Evolutionary conservation across 768 basidiomycete genomes (phyloP).

Genomic region (Cystobasidiopsis lactophilus): DNA sequence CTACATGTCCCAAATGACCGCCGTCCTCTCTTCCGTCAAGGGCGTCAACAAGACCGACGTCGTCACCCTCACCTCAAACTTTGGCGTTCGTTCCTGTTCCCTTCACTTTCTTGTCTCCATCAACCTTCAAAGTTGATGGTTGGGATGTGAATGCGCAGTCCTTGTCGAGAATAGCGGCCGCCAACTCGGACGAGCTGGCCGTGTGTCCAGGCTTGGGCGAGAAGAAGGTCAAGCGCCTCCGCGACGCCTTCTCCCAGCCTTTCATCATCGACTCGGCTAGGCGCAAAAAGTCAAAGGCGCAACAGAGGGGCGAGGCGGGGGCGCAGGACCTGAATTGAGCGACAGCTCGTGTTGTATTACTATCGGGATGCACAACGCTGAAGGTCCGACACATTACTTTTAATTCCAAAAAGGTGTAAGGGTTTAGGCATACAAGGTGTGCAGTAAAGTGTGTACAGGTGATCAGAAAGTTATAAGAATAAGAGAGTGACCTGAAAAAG

Average conservation of each 20-base stretch:
- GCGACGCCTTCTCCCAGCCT: constrained; percentile 74
- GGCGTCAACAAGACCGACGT: constrained; percentile 97
- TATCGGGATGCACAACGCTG: no score
- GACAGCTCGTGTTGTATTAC: neutral
- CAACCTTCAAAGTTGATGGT: neutral
- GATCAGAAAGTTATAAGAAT: no score
- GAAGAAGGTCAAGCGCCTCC: constrained; percentile 73
- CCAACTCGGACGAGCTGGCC: constrained; percentile 49
- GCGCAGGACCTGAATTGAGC: constrained; percentile 10
- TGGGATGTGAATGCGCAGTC: constrained; percentile 41
- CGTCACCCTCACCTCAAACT: constrained; percentile 68
- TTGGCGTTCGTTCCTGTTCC: constrained; percentile 39
- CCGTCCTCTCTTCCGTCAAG: constrained; percentile 63
- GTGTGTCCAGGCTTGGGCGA: constrained; percentile 81
- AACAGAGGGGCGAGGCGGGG: constrained; percentile 13
- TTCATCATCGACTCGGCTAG: constrained; percentile 27
- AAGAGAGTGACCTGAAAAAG: no score
- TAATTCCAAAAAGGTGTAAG: no score
- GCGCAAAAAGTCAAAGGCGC: constrained; percentile 8
- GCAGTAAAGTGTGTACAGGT: neutral
- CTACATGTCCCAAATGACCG: constrained; percentile 56
- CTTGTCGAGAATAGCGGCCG: constrained; percentile 56
- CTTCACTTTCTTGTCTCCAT: no score
- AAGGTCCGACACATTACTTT: no score
- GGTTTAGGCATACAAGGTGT: no score